Evolutionary conservation across 2,329 filamentous ascomycete species (phyloP), one percentile per base, ranked within the genome.

Genomic region (Chaetothyriales sp.): DNA sequence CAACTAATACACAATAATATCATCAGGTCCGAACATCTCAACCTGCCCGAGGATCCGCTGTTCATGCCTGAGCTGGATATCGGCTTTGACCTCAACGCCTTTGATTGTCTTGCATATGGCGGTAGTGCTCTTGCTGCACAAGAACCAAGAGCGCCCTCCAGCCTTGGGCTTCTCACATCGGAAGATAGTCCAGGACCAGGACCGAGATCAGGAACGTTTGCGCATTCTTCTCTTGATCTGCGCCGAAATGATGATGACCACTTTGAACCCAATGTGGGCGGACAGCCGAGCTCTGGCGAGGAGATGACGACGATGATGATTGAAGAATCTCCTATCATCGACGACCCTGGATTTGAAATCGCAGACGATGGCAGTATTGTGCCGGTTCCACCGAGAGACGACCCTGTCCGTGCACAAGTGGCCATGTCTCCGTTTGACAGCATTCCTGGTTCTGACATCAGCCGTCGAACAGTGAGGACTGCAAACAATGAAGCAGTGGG

Each of bases 1-100:
- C 18, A 44, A 28, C 20, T 15, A 32, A n/a, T 28, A 7, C 36
- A n/a, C 20, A 6, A 25, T 25, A 25, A 25, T 25, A 25, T 3
- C 22, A 12, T 28, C 57, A 95, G 86, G 59, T 80, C 78, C 4
- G 79, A 84, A 20, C 81, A 89, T 58, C 80, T 95, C 51, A 71
- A 87, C 2, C 72, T 96, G 1, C 72, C 78, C 49, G 86, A 96
- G 60, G 90, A 96, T 61, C 87, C 88, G 0, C 75, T 78, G 43
- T 95, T 96, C 62, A 67, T 85, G 8, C 80, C 83, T 0, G 79
- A 83, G 44, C 73, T 80, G 1, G 70, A 75, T 0, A 71, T 83
- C 51, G 72, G 81, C 28, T 63, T 78, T 19, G 73, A 78, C 47
- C 61, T 80, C 15, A 66, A 67, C 9, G 64, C 66, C 2, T 63